Evolutionary conservation across 2,329 filamentous ascomycete genomes (phyloP).

Genomic region (Ophiostoma tasmaniense): DNA sequence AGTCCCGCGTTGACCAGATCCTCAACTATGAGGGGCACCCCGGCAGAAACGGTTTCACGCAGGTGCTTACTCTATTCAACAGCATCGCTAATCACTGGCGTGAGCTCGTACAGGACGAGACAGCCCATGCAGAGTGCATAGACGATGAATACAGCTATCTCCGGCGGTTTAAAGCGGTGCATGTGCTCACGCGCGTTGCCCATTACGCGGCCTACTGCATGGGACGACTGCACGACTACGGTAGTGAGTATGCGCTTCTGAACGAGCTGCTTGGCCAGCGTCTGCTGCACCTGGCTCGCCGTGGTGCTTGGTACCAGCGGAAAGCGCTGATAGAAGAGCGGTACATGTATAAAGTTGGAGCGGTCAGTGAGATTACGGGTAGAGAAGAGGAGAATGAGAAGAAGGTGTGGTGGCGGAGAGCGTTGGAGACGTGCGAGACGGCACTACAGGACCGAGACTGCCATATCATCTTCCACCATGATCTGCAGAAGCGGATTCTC

Average conservation of each 20-base stretch:
- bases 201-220: constrained; percentile 78
- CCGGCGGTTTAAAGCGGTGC: constrained; percentile 79
- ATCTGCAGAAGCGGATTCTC: constrained; percentile 84
- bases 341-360: constrained; percentile 64
- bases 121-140: constrained; percentile 64
- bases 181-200: constrained; percentile 86
- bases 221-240: constrained; percentile 73
- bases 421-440: constrained; percentile 71
- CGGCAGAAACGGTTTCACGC: constrained; percentile 54
- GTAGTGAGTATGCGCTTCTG: constrained; percentile 65
- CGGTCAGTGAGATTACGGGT: too few species aligned
- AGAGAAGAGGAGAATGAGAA: constrained; percentile 33
- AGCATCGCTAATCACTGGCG: constrained; percentile 76
- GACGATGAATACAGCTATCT: constrained; percentile 83
- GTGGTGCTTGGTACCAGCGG: constrained; percentile 91
- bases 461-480: constrained; percentile 88
- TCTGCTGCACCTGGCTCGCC: constrained; percentile 74
- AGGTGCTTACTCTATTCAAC: constrained; percentile 64
- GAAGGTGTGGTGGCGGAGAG: constrained; percentile 72
- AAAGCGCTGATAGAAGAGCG: constrained; percentile 92
- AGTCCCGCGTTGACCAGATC: constrained; percentile 71
- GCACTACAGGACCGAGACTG: constrained; percentile 83
- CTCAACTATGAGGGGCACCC: constrained; percentile 71
- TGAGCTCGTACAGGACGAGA: constrained; percentile 61
- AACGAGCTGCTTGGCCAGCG: constrained; percentile 68